phyloP scores from a whole-genome alignment of 2,329 filamentous ascomycete genomes.

The Rhexocercosporidium sp. region DNA sequence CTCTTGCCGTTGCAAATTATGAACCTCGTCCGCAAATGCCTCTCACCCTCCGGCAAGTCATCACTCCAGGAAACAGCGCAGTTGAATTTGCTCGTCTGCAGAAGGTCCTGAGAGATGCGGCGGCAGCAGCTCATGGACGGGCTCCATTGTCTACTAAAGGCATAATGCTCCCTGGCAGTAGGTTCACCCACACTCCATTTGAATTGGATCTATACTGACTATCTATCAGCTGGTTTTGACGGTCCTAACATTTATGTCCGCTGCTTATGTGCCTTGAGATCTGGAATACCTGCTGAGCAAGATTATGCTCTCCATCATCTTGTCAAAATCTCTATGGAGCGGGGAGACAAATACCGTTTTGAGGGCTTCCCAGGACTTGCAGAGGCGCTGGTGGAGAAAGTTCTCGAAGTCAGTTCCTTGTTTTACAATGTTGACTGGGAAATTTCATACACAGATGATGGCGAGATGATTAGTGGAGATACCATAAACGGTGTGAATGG shows the following conservation, averaged over 20 bases:
- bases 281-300: constrained; percentile 79
- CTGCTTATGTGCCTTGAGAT: constrained; percentile 82
- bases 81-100: constrained; percentile 67
- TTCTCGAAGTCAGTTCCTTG: constrained; percentile 75
- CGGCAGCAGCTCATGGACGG: constrained; percentile 44
- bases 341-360: constrained; percentile 95
- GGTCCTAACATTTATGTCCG: constrained; percentile 92
- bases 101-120: constrained; percentile 48
- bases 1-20: constrained; percentile 68
- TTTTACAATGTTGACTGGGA: constrained; percentile 86
- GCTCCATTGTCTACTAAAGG: constrained; percentile 50
- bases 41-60: constrained; percentile 72
- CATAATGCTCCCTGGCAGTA: constrained; percentile 68
- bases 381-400: constrained; percentile 86
- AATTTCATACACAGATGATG: constrained; percentile 71
- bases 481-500: constrained; percentile 69
- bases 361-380: constrained; percentile 88
- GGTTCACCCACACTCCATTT: constrained; percentile 41
- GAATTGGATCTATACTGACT: constrained; percentile 31
- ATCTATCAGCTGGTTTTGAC: constrained; percentile 58
- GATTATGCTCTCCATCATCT: constrained; percentile 93
- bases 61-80: constrained; percentile 77
- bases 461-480: constrained; percentile 55
- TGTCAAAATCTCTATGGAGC: constrained; percentile 93
- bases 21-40: constrained; percentile 68